Conservation (phyloP, 345 rosid genomes). For the Brassica rapa region DNA sequence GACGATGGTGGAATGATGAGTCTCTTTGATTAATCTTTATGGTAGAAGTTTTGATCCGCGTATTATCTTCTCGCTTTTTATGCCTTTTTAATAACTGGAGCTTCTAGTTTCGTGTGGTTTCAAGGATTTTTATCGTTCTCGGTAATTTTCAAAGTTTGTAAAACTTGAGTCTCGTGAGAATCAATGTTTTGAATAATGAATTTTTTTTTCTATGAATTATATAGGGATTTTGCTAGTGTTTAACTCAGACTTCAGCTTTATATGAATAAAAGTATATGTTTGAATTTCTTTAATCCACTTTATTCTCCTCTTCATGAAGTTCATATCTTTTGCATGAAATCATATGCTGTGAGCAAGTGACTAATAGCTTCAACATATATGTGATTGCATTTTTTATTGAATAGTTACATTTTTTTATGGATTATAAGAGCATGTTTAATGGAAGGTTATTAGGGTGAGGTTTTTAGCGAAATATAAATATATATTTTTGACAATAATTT, state of each 20-base stretch:
- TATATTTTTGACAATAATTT: too few relatives aligned
- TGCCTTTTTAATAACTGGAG: constrained; percentile 7
- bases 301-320: background rate
- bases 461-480: too few relatives aligned
- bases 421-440: background rate
- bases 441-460: too few relatives aligned
- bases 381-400: background rate
- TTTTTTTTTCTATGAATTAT: background rate
- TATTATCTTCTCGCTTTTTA: background rate
- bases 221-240: background rate
- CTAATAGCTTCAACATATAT: background rate
- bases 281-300: background rate
- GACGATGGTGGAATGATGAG: constrained; percentile 54
- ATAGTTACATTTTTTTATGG: background rate
- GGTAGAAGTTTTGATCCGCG: constrained; percentile 1
- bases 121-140: background rate
- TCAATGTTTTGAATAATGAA: background rate
- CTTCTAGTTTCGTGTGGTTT: constrained; percentile 16
- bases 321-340: constrained; percentile 3
- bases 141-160: background rate
- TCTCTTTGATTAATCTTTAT: constrained; percentile 25
- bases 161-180: constrained; percentile 14
- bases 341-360: background rate
- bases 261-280: background rate
- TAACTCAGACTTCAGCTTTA: background rate